Base-by-base conservation (phyloP, 495 filamentous ascomycete genomes). In the Aspergillus coremiiformis region DNA sequence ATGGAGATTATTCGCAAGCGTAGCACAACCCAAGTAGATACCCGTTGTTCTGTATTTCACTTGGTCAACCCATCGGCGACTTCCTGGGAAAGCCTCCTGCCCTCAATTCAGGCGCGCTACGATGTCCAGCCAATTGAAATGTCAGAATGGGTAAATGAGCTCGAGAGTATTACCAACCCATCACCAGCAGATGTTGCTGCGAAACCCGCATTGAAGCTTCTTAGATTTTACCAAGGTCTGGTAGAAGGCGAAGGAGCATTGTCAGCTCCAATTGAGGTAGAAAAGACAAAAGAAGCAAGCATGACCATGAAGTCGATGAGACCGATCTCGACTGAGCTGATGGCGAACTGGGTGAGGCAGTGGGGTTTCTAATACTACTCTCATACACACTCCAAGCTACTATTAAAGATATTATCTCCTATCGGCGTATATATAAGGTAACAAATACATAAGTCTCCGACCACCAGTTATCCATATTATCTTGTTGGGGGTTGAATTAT, bases 171-270 rank as follows among this genome's bases (percentile, higher is more conserved):
- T 19, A 49, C 45, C 10, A 41, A 22, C 8, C 51, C 44, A 3
- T 37, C 52, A 10, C 29, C 46, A 14, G 51, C 53, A 8, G 47
- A 61, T 4, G 33, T 65, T 6, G 19, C 26, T 5, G 29, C 35
- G 14, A 59, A 60, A 23, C 65, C 65, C 0, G 62, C 63, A 26
- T 26, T 57, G 32, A 67, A 67, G 46, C 49, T 69, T 12, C 32
- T 67, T 19, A 54, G 57, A 12, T 66, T 67, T 48, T 67, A 61
- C 22, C 44, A 44, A 17, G 51, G 55, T 9, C 14, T 54, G 53
- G 37, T 24, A 48, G 52, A 43, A 1, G 23, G 45, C 14, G 53
- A 42, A 20, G 50, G 32, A 6, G 27, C 45, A 17, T 41, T 59
- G 27, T 54, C 52, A 15, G 44, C 44, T 7, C 45, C 30, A 5